Conservation (phyloP, 177 flowering plant genomes). For the Vitis hybrid region DNA sequence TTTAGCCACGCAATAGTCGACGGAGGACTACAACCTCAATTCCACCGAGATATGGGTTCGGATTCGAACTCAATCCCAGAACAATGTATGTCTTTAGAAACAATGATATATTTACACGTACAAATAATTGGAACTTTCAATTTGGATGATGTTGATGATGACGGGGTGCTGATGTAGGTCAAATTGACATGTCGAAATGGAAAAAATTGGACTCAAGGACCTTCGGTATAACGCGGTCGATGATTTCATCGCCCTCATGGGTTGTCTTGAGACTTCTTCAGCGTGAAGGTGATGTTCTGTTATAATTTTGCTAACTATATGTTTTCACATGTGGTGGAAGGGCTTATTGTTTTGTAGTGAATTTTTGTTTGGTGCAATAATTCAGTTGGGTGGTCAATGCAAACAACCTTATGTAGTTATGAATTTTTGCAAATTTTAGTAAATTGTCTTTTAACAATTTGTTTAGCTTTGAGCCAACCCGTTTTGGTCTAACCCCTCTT, state of each 20-base stretch:
- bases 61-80: neutral
- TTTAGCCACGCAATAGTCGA: constrained; percentile 5
- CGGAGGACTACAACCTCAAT: neutral
- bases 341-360: too few relatives aligned
- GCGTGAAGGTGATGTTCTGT: constrained; percentile 15
- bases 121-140: too few relatives aligned
- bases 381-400: too few relatives aligned
- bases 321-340: neutral
- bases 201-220: constrained; percentile 15
- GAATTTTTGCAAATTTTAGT: too few relatives aligned
- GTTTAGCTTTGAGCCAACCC: too few relatives aligned
- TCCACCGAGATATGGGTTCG: neutral
- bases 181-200: constrained; percentile 25
- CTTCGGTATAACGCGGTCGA: constrained; percentile 14
- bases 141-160: too few relatives aligned
- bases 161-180: neutral
- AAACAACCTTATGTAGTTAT: too few relatives aligned
- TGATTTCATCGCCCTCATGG: constrained; percentile 23
- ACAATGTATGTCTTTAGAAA: neutral
- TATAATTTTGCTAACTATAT: neutral
- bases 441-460: too few relatives aligned
- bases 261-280: constrained; percentile 22
- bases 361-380: too few relatives aligned
- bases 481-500: too few relatives aligned
- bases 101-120: too few relatives aligned